Evolutionary conservation across 345 rosid species (phyloP), one percentile per base, ranked within the genome.

Genomic region (Syzygium oleosum): DNA sequence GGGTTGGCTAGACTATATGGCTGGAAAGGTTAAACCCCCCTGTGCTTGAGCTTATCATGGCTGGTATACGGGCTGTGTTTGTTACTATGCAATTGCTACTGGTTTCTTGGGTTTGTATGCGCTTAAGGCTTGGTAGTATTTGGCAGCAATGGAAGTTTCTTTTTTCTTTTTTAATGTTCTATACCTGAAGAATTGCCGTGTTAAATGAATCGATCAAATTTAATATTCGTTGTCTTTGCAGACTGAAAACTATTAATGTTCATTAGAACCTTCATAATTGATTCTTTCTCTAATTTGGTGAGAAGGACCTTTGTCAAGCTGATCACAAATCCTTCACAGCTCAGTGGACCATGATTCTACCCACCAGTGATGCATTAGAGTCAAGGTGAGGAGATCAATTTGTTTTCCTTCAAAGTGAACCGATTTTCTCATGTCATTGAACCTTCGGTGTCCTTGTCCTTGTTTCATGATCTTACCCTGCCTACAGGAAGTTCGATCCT

Each of bases 321-420:
- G 99, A 97, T 92, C 94, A 96, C 85, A 97, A 94, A 91, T 94
- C 99, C 87, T 95, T 97, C 90, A 93, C 98, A 55, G 88, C 93
- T 84, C 99, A 94, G 85, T 96, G 99, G 99, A 93, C 95, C 90
- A 90, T 96, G 92, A 95, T 97, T 91, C 92, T 97, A 91, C 99
- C 98, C 22, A 95, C 97, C 54, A 92, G 89, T 92, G 97, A 96
- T 90, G 96, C 95, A 85, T 91, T 97, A 65, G 91, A 93, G 89
- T 93, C 95, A 84, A 96, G 99, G 99, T 95, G 86, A 87, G 87
- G 61, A 19, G 34, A 86, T 85, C 55, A 65, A 31, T 51, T 91
- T 86, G 85, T 43, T 88, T 78, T 88, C 68, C 13, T 88, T 89
- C 55, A 34, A 34, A 25, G 59, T 51, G 53, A 87, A 58, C 85